Conservation (phyloP, 2,329 filamentous ascomycete species). For the Camillea tinctor region DNA sequence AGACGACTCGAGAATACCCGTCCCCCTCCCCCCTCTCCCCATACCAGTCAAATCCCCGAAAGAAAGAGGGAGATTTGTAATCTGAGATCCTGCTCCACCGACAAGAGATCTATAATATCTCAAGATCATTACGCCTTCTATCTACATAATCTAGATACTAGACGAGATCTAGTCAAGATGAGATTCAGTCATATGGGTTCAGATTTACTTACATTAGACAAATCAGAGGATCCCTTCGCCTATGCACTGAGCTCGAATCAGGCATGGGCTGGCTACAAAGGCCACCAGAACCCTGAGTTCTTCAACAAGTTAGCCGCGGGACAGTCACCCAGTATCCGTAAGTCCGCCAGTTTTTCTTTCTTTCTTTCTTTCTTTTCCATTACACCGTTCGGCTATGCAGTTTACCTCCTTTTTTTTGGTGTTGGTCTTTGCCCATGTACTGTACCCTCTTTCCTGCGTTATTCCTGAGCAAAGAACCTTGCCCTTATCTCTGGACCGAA, state of each 20-base stretch:
- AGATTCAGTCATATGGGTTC: not conserved
- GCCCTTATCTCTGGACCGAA: not conserved
- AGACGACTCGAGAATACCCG: not conserved
- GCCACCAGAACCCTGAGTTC: constrained; percentile 66
- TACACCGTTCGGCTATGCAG: constrained; percentile 1
- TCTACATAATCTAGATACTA: not conserved
- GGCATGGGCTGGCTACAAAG: constrained; percentile 66
- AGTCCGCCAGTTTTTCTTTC: constrained; percentile 23
- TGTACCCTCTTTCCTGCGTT: constrained; percentile 18
- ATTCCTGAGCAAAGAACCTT: too few species aligned
- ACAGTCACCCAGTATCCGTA: constrained; percentile 63
- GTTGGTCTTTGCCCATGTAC: too few species aligned
- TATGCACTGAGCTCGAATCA: constrained; percentile 67
- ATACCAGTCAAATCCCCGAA: not conserved
- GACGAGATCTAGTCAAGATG: not conserved
- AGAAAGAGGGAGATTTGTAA: not conserved
- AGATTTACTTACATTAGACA: constrained; percentile 24
- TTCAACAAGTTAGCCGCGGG: constrained; percentile 67
- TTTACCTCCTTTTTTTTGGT: constrained; percentile 1
- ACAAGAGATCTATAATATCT: not conserved
- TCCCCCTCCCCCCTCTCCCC: not conserved
- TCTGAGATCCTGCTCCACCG: not conserved
- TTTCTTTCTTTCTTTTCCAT: constrained; percentile 2
- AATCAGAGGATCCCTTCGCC: constrained; percentile 55
- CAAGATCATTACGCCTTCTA: not conserved